These are phyloP conservation scores for Aspergillus fischeri DNA, from an alignment of 2,329 filamentous ascomycete genomes.

Conservation along the genomic window DNA sequence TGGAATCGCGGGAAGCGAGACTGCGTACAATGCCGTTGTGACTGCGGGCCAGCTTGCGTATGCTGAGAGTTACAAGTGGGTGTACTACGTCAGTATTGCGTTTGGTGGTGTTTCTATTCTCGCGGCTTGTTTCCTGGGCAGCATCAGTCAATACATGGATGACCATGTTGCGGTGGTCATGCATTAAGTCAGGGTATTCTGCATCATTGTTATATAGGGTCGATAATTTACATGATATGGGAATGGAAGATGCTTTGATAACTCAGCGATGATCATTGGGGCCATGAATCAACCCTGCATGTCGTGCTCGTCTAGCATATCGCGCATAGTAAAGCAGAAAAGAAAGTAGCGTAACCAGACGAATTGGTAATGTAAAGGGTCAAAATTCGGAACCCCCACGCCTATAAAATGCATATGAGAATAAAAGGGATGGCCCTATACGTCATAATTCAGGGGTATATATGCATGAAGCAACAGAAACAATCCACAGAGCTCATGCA, in stretches of 20 bases:
- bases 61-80: conserved; percentile 56
- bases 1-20: conserved; percentile 50
- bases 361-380: background rate
- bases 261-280: background rate
- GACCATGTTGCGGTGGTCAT: conserved; percentile 55
- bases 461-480: background rate
- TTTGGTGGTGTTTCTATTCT: conserved; percentile 57
- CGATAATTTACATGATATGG: background rate
- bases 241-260: background rate
- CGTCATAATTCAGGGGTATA: background rate
- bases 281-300: background rate
- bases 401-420: background rate
- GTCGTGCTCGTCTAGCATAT: background rate
- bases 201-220: background rate
- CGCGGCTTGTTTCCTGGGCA: conserved; percentile 56
- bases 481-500: background rate
- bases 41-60: conserved; percentile 54
- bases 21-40: conserved; percentile 51
- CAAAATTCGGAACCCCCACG: background rate
- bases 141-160: conserved; percentile 57
- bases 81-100: conserved; percentile 60
- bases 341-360: background rate
- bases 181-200: conserved; percentile 12
- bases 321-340: background rate
- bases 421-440: background rate